Base-by-base conservation (phyloP, 1,139 yeast species). In the Pichia sp. region DNA sequence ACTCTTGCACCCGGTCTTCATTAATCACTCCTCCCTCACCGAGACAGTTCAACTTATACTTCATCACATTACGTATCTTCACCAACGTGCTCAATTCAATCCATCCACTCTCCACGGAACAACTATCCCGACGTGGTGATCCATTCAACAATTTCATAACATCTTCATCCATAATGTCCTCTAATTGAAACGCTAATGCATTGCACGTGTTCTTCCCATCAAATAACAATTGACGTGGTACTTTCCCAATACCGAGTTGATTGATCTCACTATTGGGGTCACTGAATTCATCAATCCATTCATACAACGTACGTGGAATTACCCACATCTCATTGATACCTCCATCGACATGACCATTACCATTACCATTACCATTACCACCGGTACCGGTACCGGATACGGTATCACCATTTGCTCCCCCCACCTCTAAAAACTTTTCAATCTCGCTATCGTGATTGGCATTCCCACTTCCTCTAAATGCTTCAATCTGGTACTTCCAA, bases 401-500 rank as follows among this genome's bases (percentile, higher is more conserved):
- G 1, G 26, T 23, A 10, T 8, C 12, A 8, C 3, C 14, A 5
- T 12, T 19, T 4, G n/a, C 6, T 13, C 21, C 14, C 20, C 55
- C 50, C 14, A 49, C 26, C 13, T 44, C 47, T 53, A 63, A 51
- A 45, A 59, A 58, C 39, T 46, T 53, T 37, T 52, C 63, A 32
- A 53, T 50, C 35, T 60, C 64, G 30, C 53, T 53, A 32, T 52
- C 55, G 15, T 42, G 38, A 58, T 58, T 39, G 3, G 47, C 46
- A 18, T 43, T 46, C 5, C 80, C 69, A 4, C 44, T 30, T 26
- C 48, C 45, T 36, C 91, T 70, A 59, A 87, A 91, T 41, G 83
- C 80, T 56, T 91, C 96, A 23, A 86, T 80, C 60, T 91, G 99
- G 54, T 77, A 86, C 23, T 59, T 59, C 53, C 63, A 78, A 6